Base-by-base conservation (phyloP, 192 early-diverging fungal species). In the Rhizophagus prolifer region DNA sequence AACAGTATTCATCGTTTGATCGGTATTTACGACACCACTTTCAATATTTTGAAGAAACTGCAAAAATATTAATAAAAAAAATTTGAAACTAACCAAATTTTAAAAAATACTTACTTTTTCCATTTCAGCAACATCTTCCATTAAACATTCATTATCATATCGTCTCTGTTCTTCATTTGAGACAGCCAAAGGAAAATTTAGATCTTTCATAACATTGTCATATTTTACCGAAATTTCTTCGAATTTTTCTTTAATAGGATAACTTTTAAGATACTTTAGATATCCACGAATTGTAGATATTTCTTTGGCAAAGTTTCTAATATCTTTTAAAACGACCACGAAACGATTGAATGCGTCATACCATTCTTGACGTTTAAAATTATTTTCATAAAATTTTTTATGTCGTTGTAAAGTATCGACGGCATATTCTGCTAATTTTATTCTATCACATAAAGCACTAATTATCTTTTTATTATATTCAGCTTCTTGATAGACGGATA, bases 401-500 rank as follows among this genome's bases (percentile, higher is more conserved):
- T n/a, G 28, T 16, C 50, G 70, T 47, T 54, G 46, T 1, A 71
- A 34, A 30, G 54, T 31, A 28, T 71, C 26, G 13, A 71, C 19
- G 19, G 47, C 70, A 30, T 9, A 8, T 71, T 71, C 44, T 31
- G 26, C 47, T 6, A 58, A 50, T 30, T 31, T 36, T 16, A 26
- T 25, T 26, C 70, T 41, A 28, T 58, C 50, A n/a, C n/a, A 31
- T 31, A 71, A 31, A 58, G 50, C 28, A 16, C 7, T 19, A 58
- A 41, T 26, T 19, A 71, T 71, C 12, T n/a, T 71, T 71, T 71
- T 36, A 34, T 71, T 71, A 58, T 28, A 58, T 34, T 54, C 25
- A 14, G 70, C 70, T 38, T 28, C 23, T 58, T 71, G 9, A 58
- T 54, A 54, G 13, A 54, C 28, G 47, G 0, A 0, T 14, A 50